A percentile compares a stretch with the other conserved stretches of the same genome.
Evolutionary conservation across 108 stramenopile genomes (phyloP).

Genomic region (Schizochytrium sp.): DNA sequence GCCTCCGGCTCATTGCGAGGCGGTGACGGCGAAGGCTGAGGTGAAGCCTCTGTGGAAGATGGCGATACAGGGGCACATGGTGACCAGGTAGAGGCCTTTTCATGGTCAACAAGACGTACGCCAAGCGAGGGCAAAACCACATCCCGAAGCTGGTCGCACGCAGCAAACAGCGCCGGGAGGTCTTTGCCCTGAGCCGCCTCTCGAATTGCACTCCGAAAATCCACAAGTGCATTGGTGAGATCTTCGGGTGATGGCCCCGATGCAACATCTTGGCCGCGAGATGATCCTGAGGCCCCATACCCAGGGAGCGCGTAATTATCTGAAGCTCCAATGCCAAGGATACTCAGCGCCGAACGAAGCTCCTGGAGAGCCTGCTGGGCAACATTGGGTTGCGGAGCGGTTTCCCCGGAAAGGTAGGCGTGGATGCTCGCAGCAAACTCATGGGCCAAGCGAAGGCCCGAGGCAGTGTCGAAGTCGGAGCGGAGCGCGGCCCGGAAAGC

Average conservation of each 20-base stretch:
- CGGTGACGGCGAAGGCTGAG: no score
- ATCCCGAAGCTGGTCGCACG: conserved; percentile 79
- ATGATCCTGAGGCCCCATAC: neutral
- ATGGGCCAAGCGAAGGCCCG: neutral
- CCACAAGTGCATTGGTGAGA: conserved; percentile 41
- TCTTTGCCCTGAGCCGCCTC: conserved; percentile 52
- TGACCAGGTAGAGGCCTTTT: neutral
- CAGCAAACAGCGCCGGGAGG: conserved; percentile 46
- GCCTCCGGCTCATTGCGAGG: conserved; percentile 25
- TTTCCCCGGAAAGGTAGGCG: neutral
- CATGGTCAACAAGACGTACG: conserved; percentile 75
- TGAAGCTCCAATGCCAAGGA: neutral
- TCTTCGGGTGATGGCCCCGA: neutral
- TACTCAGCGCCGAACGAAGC: neutral
- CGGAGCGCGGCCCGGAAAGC: neutral
- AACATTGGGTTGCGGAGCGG: neutral
- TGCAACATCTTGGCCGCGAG: neutral
- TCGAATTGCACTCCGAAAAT: conserved; percentile 69
- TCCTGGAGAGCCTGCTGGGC: neutral
- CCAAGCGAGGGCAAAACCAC: conserved; percentile 70
- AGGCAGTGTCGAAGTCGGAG: neutral
- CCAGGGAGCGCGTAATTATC: neutral
- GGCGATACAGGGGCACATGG: neutral
- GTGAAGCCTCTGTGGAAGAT: no score
- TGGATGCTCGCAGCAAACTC: neutral